Conservation (phyloP, 2,329 filamentous ascomycete species). For the Fusarium papillatum region DNA sequence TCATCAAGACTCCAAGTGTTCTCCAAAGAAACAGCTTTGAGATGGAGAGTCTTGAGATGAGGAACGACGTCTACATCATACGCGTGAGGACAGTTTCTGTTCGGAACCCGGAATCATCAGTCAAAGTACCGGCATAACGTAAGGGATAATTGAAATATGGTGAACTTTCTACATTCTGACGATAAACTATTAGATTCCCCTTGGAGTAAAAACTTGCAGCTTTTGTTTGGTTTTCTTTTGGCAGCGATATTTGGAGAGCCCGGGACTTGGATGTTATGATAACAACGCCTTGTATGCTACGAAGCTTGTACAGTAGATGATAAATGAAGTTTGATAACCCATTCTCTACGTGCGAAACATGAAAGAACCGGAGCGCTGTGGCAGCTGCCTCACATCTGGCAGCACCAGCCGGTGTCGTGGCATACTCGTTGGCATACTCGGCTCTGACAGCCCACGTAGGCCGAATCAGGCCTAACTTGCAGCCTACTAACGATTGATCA, state of each 20-base stretch:
- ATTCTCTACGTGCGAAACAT: no score
- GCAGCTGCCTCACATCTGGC: no score
- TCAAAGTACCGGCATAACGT: neutral
- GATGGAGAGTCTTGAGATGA: neutral
- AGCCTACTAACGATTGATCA: neutral
- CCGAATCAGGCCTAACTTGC: neutral
- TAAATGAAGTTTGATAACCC: no score
- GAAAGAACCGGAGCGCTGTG: no score
- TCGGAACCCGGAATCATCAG: neutral
- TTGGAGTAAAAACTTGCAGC: no score
- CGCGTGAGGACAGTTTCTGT: no score
- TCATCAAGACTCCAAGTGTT: neutral
- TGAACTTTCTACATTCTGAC: neutral
- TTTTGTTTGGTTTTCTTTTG: no score
- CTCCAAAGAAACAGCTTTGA: neutral
- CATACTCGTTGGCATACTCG: neutral
- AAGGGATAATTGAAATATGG: neutral
- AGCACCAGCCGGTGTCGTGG: neutral
- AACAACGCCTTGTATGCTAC: no score
- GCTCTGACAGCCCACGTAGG: neutral
- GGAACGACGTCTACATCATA: neutral
- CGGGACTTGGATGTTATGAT: no score
- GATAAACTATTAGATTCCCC: no score
- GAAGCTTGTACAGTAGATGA: no score
- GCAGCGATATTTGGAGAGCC: no score